Conservation (phyloP, 257 asterid species). For the Przewalskia tangutica region DNA sequence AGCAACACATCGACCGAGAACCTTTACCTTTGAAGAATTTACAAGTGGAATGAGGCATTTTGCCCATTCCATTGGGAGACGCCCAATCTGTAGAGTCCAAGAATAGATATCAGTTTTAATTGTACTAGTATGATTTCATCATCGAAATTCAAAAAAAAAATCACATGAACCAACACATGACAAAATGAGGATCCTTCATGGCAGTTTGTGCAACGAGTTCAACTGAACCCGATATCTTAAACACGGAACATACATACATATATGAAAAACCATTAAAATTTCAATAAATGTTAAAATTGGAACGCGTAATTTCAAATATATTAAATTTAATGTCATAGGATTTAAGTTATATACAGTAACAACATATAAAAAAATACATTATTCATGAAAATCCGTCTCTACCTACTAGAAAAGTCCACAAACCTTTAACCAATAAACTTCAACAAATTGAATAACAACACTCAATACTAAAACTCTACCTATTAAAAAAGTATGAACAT, state of each 20-base stretch:
- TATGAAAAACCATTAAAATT: not conserved
- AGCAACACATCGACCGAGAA: constrained; percentile 64
- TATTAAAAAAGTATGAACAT: too few species aligned
- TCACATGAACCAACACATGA: not conserved
- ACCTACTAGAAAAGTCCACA: too few species aligned
- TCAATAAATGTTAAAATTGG: not conserved
- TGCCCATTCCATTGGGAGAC: constrained; percentile 90
- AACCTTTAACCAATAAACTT: too few species aligned
- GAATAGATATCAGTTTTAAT: too few species aligned
- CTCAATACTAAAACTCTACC: too few species aligned
- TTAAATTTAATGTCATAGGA: too few species aligned
- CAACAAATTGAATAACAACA: too few species aligned
- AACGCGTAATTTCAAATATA: too few species aligned
- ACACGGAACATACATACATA: not conserved
- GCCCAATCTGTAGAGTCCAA: constrained; percentile 44
- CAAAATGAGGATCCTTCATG: not conserved
- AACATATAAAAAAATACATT: too few species aligned
- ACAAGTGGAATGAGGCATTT: constrained; percentile 85
- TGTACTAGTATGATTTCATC: not conserved
- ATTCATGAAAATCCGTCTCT: too few species aligned
- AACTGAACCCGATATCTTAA: not conserved
- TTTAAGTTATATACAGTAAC: too few species aligned
- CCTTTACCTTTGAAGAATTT: constrained; percentile 64
- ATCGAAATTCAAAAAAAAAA: too few species aligned
- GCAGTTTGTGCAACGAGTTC: not conserved